Conservation (phyloP, 2,329 filamentous ascomycete species). For the Hymenoscyphus occultus region DNA sequence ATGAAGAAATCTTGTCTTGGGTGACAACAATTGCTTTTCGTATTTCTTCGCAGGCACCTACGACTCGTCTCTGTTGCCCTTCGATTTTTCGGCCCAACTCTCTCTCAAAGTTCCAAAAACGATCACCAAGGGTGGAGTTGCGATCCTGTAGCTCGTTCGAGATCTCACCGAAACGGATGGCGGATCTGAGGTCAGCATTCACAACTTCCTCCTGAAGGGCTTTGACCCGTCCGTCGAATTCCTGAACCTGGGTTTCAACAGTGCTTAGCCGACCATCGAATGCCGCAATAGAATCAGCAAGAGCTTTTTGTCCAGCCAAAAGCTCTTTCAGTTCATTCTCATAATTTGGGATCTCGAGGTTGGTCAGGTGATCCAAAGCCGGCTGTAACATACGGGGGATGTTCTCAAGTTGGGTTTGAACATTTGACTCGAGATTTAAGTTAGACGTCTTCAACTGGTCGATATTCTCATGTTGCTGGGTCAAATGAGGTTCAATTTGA, state of each 20-base stretch:
- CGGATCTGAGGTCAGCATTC: slow-evolving; percentile 25
- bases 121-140: slow-evolving; percentile 23
- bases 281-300: slow-evolving; percentile 17
- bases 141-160: slow-evolving; percentile 29
- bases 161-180: slow-evolving; percentile 28
- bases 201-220: slow-evolving; percentile 22
- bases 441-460: slow-evolving; percentile 25
- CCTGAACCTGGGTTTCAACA: slow-evolving; percentile 14
- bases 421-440: slow-evolving; percentile 24
- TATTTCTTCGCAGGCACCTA: slow-evolving; percentile 24
- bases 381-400: slow-evolving; percentile 20
- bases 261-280: slow-evolving; percentile 14
- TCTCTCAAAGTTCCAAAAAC: slow-evolving; percentile 24
- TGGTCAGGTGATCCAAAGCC: slow-evolving; percentile 21
- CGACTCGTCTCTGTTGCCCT: slow-evolving; percentile 22
- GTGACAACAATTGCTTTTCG: slow-evolving; percentile 19
- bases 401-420: slow-evolving; percentile 21
- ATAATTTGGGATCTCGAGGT: slow-evolving; percentile 21
- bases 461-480: slow-evolving; percentile 26
- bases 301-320: slow-evolving; percentile 16
- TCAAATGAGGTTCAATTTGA: slow-evolving; percentile 24
- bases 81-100: slow-evolving; percentile 28
- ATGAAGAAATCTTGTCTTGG: slow-evolving; percentile 19
- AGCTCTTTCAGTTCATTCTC: slow-evolving; percentile 19
- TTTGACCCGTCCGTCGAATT: slow-evolving; percentile 20